Evolutionary conservation across 441 rosid genomes (phyloP), one percentile per base, ranked within the genome.

Genomic region (Gossypium schwendimanii): DNA sequence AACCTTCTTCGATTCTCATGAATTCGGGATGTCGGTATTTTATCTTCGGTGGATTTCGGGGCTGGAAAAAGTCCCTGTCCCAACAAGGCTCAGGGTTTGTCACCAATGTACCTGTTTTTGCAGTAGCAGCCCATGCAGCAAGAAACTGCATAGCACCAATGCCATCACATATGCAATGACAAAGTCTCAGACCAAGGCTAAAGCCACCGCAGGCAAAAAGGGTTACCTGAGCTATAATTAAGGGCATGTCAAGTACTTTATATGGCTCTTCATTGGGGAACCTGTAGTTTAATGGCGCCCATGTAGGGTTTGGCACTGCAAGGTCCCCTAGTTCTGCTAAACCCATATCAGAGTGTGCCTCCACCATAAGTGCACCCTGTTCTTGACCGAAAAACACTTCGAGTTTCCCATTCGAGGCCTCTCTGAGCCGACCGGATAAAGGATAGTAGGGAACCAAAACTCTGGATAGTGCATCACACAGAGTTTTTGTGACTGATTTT

Each of bases 71-170:
- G 23, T 88, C 91, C 63, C 95, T 70, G 59, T 88, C 97, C 98
- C 97, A 92, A 45, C 88, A 87, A 0, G 97, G 97, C 24, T 77
- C 77, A n/a, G 95, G 95, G 33, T 85, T 79, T 26, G 83, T 73
- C 26, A 77, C 77, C 82, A 88, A 31, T 12, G 53, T 66, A 2
- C 98, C 92, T 14, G 83, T 55, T 80, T 83, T 89, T 0, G 95
- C 86, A 0, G 90, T 86, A 23, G 92, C 86, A 15, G 93, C 91
- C 98, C 98, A 90, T 0, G 97, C 87, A 15, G 80, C 79, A 1
- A 94, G 89, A 75, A 92, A 86, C 75, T 92, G 94, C 97, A 94
- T 94, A 1, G 98, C 98, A 8, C 97, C 97, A 14, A 92, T 76
- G 66, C 98, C 98, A 73, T 92, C 97, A 11, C 89, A 92, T 60